Percentiles rank a stretch among this genome's conserved stretches.
These are phyloP conservation scores for Delphinella strobiligena DNA, from an alignment of 2,329 filamentous ascomycete species.

Conservation along the genomic window DNA sequence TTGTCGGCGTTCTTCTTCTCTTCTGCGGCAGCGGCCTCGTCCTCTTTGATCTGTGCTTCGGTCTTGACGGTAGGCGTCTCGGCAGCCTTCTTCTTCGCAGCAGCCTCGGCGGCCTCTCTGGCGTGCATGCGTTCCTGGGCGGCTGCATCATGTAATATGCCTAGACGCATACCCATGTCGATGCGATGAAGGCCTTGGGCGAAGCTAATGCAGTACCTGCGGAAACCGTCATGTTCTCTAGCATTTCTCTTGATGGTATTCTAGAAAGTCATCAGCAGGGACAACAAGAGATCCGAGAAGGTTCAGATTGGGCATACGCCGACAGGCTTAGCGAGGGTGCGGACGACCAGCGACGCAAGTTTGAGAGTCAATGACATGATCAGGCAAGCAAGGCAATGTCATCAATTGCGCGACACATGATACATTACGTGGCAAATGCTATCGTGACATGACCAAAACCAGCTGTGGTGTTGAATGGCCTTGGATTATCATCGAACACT, in stretches of 20 bases:
- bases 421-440: background rate
- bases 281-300: background rate
- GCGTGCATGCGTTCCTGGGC: constrained; percentile 40
- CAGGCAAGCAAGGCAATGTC: background rate
- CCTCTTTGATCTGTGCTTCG: constrained; percentile 45
- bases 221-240: constrained; percentile 56
- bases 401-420: background rate
- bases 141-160: constrained; percentile 49
- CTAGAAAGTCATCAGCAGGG: constrained; percentile 25
- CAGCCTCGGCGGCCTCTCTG: constrained; percentile 43
- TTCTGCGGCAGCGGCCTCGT: constrained; percentile 37
- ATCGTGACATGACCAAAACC: background rate
- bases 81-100: constrained; percentile 35
- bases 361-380: constrained; percentile 55
- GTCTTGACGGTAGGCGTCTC: constrained; percentile 49
- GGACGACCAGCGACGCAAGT: constrained; percentile 51
- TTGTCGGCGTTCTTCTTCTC: constrained; percentile 32
- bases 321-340: constrained; percentile 56
- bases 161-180: constrained; percentile 57
- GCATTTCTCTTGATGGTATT: constrained; percentile 57
- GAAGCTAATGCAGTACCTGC: constrained; percentile 47
- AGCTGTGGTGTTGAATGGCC: too few species aligned
- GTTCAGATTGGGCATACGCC: constrained; percentile 36
- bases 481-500: too few species aligned
- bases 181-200: constrained; percentile 53